Conservation (phyloP, 768 basidiomycete species). For the Panaeolus papilionaceus region DNA sequence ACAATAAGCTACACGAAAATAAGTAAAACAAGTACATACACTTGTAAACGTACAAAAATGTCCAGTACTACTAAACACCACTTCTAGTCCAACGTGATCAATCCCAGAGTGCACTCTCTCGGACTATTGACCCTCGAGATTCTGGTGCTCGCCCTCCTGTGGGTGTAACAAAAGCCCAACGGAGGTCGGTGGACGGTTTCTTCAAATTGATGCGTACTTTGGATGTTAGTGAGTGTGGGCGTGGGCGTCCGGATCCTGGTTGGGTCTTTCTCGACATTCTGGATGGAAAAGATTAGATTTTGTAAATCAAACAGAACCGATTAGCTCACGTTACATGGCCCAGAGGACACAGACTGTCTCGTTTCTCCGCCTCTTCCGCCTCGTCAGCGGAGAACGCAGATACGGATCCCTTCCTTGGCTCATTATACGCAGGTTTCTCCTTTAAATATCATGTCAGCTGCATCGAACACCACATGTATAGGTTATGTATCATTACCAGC, state of each 20-base stretch:
- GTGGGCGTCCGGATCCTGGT: too few species aligned
- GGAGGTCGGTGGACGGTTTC: neutral
- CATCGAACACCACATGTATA: neutral
- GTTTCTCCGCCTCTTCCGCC: neutral
- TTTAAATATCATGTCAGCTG: neutral
- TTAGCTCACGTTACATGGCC: neutral
- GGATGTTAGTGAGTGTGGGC: neutral
- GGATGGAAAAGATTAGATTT: neutral
- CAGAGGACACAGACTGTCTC: neutral
- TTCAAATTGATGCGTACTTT: neutral
- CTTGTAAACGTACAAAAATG: neutral
- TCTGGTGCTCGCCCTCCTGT: neutral
- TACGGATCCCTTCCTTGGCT: neutral
- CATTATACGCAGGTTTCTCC: neutral
- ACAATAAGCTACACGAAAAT: neutral
- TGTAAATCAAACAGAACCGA: neutral
- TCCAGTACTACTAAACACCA: too few species aligned
- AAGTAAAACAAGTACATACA: neutral
- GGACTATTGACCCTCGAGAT: neutral
- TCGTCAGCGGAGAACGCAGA: neutral
- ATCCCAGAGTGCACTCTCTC: constrained; percentile 10
- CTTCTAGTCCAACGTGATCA: neutral
- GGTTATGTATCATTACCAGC: neutral
- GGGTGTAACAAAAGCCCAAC: neutral
- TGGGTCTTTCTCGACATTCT: neutral